These are phyloP conservation scores for Wickerhamomyces mucosus DNA, from an alignment of 805 yeast species.

Conservation along the genomic window DNA sequence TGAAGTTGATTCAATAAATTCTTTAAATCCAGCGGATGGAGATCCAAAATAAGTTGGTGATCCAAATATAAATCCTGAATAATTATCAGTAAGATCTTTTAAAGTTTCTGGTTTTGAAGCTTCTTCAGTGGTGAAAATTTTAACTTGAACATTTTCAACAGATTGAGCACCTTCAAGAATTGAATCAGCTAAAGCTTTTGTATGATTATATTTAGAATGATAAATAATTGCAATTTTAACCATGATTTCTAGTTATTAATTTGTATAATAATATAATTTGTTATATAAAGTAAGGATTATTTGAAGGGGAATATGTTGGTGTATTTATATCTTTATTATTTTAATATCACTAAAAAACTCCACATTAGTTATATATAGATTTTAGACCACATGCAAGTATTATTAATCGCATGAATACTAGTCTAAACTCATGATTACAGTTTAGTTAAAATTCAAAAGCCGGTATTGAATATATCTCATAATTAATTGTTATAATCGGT, in stretches of 20 bases:
- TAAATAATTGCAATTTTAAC: conserved; percentile 17
- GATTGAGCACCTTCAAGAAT: conserved; percentile 3
- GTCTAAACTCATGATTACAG: no score
- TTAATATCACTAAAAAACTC: no score
- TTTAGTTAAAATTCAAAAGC: no score
- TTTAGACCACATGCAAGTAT: no score
- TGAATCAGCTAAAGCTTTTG: conserved; percentile 5
- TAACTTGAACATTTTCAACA: conserved; percentile 2
- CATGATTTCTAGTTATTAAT: conserved; percentile 1
- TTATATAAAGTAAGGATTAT: no score
- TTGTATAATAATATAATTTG: no score
- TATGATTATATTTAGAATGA: conserved; percentile 3
- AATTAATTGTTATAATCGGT: no score
- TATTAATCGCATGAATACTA: no score
- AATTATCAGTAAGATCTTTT: not conserved
- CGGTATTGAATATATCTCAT: no score
- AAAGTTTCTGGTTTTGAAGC: conserved; percentile 1
- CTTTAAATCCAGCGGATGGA: conserved; percentile 3
- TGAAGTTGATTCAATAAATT: conserved; percentile 3
- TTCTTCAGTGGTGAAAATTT: conserved; percentile 4
- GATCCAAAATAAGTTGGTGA: conserved; percentile 8
- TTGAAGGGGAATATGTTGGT: no score
- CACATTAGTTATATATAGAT: no score
- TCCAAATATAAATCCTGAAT: conserved; percentile 7
- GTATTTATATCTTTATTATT: no score